Conservation (phyloP, 2,329 filamentous ascomycete genomes). For the Penicillium expansum region DNA sequence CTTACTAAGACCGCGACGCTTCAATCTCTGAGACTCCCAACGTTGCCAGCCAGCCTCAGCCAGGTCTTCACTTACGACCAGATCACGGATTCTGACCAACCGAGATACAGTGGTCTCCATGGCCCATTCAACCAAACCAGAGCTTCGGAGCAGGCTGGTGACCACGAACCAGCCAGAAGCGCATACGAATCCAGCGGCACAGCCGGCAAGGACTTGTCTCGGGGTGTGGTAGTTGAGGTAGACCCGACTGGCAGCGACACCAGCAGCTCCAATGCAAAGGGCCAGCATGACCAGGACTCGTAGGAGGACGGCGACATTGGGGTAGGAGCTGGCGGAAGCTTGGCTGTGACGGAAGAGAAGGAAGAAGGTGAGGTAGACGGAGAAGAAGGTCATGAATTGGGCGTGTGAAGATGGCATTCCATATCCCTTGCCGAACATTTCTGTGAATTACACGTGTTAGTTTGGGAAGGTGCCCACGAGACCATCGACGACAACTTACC, state of each 20-base stretch:
- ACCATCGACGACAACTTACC: constrained; percentile 52
- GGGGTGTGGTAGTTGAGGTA: constrained; percentile 93
- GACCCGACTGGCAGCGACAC: constrained; percentile 77
- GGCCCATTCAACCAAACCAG: constrained; percentile 69
- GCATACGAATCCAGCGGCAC: constrained; percentile 65
- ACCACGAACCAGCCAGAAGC: constrained; percentile 75
- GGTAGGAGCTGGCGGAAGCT: constrained; percentile 44
- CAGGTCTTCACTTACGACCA: constrained; percentile 83
- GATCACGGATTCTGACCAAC: constrained; percentile 72
- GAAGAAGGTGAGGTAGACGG: constrained; percentile 78
- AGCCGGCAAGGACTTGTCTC: constrained; percentile 81
- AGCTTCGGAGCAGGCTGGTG: constrained; percentile 64
- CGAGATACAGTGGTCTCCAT: constrained; percentile 64
- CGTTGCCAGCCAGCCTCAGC: constrained; percentile 91
- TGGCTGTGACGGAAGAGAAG: constrained; percentile 75
- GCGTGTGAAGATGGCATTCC: constrained; percentile 96
- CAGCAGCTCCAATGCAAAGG: constrained; percentile 60
- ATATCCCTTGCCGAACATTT: constrained; percentile 84
- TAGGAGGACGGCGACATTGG: constrained; percentile 47
- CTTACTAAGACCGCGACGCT: constrained; percentile 30
- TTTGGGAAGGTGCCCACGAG: background rate
- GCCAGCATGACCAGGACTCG: constrained; percentile 58
- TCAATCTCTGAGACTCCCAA: constrained; percentile 63
- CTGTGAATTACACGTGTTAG: constrained; percentile 35
- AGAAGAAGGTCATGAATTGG: constrained; percentile 92